These are phyloP conservation scores for Helicostylum pulchrum DNA, from an alignment of 192 early-diverging fungal species.

Conservation along the genomic window DNA sequence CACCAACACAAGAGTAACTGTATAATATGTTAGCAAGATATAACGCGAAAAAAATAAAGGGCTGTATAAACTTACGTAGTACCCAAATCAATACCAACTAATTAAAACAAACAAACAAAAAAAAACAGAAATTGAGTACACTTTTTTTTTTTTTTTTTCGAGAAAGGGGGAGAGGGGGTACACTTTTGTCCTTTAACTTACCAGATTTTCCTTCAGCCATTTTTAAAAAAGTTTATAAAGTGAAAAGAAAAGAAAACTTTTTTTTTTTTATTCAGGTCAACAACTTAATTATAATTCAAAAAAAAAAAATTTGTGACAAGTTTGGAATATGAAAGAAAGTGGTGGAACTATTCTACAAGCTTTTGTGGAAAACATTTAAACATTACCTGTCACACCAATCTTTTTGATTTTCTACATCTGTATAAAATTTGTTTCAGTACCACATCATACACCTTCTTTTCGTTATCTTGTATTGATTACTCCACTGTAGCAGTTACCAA, in stretches of 20 bases:
- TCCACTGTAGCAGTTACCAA: too few relatives aligned
- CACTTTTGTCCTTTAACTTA: conserved; percentile 6
- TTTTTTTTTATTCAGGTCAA: conserved; percentile 12
- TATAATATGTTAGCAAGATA: conserved; percentile 69
- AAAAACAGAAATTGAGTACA: conserved; percentile 4
- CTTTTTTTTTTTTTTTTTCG: not conserved
- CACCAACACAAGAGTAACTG: conserved; percentile 84
- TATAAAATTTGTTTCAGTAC: too few relatives aligned
- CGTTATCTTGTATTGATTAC: too few relatives aligned
- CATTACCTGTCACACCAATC: too few relatives aligned
- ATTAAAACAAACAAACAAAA: not conserved
- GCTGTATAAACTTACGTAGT: conserved; percentile 46
- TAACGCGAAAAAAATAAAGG: conserved; percentile 7
- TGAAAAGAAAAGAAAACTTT: conserved; percentile 15
- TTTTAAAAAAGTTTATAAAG: conserved; percentile 12
- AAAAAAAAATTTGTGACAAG: conserved; percentile 13
- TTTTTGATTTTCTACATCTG: too few relatives aligned
- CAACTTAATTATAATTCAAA: not conserved
- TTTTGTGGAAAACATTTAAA: too few relatives aligned
- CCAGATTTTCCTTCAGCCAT: conserved; percentile 35
- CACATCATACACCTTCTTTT: too few relatives aligned
- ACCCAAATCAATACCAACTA: conserved; percentile 43
- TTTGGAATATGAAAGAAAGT: conserved; percentile 23
- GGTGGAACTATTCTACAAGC: conserved; percentile 7
- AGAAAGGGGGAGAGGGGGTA: too few relatives aligned